Conservation (phyloP, 2,329 filamentous ascomycete genomes). For the Epichloe hybrida region DNA sequence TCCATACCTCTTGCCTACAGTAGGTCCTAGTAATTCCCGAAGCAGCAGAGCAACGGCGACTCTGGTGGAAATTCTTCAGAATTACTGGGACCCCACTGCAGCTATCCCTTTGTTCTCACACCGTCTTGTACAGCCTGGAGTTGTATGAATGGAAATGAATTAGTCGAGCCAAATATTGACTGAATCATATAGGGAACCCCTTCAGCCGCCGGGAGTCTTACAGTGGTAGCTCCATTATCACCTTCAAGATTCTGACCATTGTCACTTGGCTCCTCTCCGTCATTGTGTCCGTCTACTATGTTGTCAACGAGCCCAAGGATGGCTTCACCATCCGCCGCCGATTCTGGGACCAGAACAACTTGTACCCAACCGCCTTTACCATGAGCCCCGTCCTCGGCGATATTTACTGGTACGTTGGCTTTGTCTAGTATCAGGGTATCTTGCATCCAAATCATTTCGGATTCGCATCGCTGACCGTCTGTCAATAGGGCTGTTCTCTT, state of each 20-base stretch:
- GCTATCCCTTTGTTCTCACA: no score
- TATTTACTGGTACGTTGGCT: slow-evolving; percentile 58
- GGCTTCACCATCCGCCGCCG: slow-evolving; percentile 43
- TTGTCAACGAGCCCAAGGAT: slow-evolving; percentile 49
- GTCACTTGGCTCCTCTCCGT: slow-evolving; percentile 64
- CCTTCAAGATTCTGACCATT: slow-evolving; percentile 65
- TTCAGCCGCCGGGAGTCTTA: slow-evolving; percentile 60
- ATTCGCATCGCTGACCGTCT: neutral
- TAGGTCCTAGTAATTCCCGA: no score
- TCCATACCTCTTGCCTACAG: no score
- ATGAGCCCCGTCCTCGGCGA: slow-evolving; percentile 50
- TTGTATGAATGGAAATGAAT: no score
- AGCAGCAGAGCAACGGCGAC: no score
- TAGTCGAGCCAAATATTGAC: neutral
- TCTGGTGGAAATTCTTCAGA: no score
- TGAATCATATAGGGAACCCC: slow-evolving; percentile 48
- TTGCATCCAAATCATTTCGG: neutral
- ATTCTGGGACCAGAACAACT: slow-evolving; percentile 63
- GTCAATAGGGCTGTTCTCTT: slow-evolving; percentile 54
- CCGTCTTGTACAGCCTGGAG: no score
- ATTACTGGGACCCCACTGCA: no score
- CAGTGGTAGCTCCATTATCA: slow-evolving; percentile 43
- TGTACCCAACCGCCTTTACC: slow-evolving; percentile 58
- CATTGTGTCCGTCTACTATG: slow-evolving; percentile 62
- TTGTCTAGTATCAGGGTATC: neutral